Conservation (phyloP, 139 green algal species). For the Nannochloris sp. region DNA sequence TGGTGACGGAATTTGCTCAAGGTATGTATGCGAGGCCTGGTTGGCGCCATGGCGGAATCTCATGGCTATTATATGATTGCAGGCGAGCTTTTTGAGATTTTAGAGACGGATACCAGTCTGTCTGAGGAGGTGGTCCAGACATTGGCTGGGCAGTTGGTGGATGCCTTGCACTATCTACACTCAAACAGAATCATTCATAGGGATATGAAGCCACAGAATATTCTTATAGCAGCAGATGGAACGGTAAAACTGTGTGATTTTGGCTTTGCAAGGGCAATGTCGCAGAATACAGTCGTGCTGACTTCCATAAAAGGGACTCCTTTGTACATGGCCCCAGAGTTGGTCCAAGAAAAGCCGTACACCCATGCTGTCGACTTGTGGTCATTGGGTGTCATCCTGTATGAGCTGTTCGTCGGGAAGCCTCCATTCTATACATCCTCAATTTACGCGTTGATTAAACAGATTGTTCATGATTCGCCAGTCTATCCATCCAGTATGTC, state of each 20-base stretch:
- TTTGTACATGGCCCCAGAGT: slow-evolving; percentile 98
- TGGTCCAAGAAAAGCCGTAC: slow-evolving; percentile 97
- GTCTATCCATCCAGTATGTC: slow-evolving; percentile 83
- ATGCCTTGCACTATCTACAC: slow-evolving; percentile 91
- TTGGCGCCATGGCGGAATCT: not conserved
- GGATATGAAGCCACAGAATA: slow-evolving; percentile 93
- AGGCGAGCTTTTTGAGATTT: slow-evolving; percentile 94
- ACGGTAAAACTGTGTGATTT: slow-evolving; percentile 88
- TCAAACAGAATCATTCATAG: slow-evolving; percentile 86
- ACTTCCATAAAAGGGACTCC: slow-evolving; percentile 96
- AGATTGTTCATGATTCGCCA: slow-evolving; percentile 90
- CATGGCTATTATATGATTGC: slow-evolving; percentile 15
- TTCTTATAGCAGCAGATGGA: slow-evolving; percentile 46
- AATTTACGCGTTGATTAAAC: slow-evolving; percentile 91
- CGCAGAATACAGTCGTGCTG: slow-evolving; percentile 82
- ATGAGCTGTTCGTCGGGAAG: slow-evolving; percentile 92
- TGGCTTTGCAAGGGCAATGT: slow-evolving; percentile 85
- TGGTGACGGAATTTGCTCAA: slow-evolving; percentile 95
- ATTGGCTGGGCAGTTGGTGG: slow-evolving; percentile 87
- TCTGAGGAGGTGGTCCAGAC: slow-evolving; percentile 69
- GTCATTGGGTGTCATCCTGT: slow-evolving; percentile 97
- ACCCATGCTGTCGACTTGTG: slow-evolving; percentile 92
- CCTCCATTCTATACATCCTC: slow-evolving; percentile 98
- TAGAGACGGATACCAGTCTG: slow-evolving; percentile 87
- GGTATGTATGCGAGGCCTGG: slow-evolving; percentile 13